Evolutionary conservation across 1,284 basidiomycete genomes (phyloP).

Genomic region (Ustilago trichophora): DNA sequence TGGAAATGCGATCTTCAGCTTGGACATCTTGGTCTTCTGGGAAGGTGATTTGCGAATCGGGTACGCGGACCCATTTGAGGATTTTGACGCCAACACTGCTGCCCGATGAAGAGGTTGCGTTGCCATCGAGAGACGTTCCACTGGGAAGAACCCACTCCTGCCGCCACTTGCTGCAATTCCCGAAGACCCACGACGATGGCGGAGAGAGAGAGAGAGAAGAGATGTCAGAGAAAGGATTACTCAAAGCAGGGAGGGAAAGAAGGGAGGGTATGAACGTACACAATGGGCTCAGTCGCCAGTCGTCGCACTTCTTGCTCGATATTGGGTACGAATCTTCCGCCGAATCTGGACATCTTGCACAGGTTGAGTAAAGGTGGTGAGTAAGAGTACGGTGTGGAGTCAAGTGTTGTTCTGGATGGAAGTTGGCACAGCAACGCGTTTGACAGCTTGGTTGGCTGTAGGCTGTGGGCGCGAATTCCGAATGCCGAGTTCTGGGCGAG

Average conservation of each 20-base stretch:
- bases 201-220: too few relatives aligned
- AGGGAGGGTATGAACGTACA: slow-evolving; percentile 5
- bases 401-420: slow-evolving; percentile 5
- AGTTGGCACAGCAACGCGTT: slow-evolving; percentile 1
- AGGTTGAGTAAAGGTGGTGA: not conserved
- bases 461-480: not conserved
- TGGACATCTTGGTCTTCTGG: slow-evolving; percentile 38
- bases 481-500: not conserved
- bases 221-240: too few relatives aligned
- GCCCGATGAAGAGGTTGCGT: slow-evolving; percentile 4
- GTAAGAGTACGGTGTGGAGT: not conserved
- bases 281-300: slow-evolving; percentile 32
- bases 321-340: slow-evolving; percentile 37
- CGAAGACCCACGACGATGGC: too few relatives aligned
- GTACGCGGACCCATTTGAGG: slow-evolving; percentile 35
- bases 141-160: slow-evolving; percentile 31
- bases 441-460: not conserved
- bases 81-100: slow-evolving; percentile 25
- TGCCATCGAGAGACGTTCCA: slow-evolving; percentile 5
- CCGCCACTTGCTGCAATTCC: slow-evolving; percentile 39
- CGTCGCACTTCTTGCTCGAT: slow-evolving; percentile 43
- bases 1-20: slow-evolving; percentile 19
- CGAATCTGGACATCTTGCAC: slow-evolving; percentile 36
- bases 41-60: slow-evolving; percentile 7
- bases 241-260: not conserved